phyloP scores from a whole-genome alignment of 345 rosid genomes.

The Reutealis trisperma region DNA sequence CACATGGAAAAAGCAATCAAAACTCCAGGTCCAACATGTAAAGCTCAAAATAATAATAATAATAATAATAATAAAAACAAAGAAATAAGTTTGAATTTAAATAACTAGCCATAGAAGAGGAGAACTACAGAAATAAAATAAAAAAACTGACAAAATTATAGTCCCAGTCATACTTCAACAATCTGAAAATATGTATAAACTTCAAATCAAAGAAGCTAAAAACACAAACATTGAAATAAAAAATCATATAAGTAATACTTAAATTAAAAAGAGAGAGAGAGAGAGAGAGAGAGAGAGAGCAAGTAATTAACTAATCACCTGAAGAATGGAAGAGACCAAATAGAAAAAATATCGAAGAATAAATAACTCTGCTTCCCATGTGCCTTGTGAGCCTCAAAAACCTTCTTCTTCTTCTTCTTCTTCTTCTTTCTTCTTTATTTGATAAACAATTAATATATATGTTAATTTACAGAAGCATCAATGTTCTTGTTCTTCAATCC shows the following conservation, averaged over 20 bases:
- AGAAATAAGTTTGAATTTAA: constrained; percentile 15
- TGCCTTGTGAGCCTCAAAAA: constrained; percentile 2
- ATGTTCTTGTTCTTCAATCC: constrained; percentile 15
- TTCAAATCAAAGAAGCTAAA: neutral
- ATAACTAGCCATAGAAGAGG: neutral
- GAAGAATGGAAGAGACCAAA: constrained; percentile 29
- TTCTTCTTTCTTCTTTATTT: neutral
- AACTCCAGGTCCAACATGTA: constrained; percentile 19
- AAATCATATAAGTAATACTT: neutral
- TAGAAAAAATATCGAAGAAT: constrained; percentile 20
- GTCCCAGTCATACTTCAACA: too few relatives aligned
- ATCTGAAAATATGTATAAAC: neutral
- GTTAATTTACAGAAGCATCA: constrained; percentile 20
- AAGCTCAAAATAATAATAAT: neutral
- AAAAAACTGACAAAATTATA: neutral
- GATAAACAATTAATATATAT: constrained; percentile 9
- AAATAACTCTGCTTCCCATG: constrained; percentile 31
- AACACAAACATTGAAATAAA: neutral
- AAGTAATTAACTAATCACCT: constrained; percentile 29
- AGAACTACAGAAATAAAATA: neutral
- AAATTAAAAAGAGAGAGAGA: neutral
- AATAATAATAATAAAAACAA: too few relatives aligned
- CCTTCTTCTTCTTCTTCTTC: constrained; percentile 8
- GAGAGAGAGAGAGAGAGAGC: constrained; percentile 9
- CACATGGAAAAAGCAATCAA: constrained; percentile 33